Evolutionary conservation across 2,329 filamentous ascomycete species (phyloP), one percentile per base, ranked within the genome.

Genomic region (Fusarium sambucinum): DNA sequence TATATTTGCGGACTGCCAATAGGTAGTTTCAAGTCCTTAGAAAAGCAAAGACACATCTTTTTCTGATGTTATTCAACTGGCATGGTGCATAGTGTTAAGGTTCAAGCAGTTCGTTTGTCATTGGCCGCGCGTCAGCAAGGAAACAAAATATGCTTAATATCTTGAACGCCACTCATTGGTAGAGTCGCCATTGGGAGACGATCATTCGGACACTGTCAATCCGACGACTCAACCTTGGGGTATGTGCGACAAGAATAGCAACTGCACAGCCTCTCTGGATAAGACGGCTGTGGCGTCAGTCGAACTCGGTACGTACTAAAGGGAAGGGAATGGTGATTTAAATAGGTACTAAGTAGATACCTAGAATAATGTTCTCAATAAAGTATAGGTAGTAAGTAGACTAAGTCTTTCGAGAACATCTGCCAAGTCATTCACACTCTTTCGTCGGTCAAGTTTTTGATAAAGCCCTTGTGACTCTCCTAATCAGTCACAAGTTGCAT

Each of bases 221-320:
- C 66, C 57, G 62, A 21, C 35, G n/a, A 21, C 35, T 37, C 35
- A 37, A 37, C 35, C n/a, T 37, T 37, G 35, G 35, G 35, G n/a
- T n/a, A 37, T 13, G n/a, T 14, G 35, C 21, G 35, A 68, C 66
- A 12, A 53, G 58, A 64, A 69, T 58, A 67, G 63, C 29, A 67
- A 62, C 30, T 59, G 62, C 71, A 72, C 70, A 70, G 71, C 71
- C 71, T 62, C 69, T 55, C 48, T 44, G 13, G 25, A 51, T 50
- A 60, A 21, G 32, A 35, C 55, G 55, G 71, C 51, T 68, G 66
- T 73, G 63, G 70, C 71, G 69, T 72, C 52, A 41, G 61, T 55
- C 56, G 51, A 50, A 56, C n/a, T 51, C 17, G 59, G 50, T 42
- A 63, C 50, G 13, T 57, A 46, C 29, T 59, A 21, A 33, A 38